Evolutionary conservation across 2,329 filamentous ascomycete genomes (phyloP).

Genomic region (Colletotrichum brevisporum): DNA sequence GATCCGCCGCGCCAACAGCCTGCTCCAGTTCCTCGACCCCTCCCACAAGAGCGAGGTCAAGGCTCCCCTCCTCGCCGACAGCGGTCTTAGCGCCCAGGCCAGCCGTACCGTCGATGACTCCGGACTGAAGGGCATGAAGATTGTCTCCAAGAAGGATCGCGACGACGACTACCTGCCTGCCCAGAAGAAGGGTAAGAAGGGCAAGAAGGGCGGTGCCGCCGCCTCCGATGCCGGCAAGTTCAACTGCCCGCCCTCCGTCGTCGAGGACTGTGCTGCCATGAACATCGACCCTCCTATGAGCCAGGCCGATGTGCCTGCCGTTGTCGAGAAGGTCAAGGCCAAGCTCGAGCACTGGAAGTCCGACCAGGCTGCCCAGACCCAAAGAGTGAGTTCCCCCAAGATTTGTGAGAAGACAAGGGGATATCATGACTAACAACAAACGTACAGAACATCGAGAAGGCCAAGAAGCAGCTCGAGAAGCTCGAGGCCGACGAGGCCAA

Average conservation of each 20-base stretch:
- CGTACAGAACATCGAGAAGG: constrained; percentile 91
- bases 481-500: constrained; percentile 79
- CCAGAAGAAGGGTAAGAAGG: constrained; percentile 90
- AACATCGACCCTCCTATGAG: constrained; percentile 91
- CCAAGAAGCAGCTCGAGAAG: constrained; percentile 93
- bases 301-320: constrained; percentile 82
- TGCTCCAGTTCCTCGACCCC: constrained; percentile 94
- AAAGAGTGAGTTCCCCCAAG: constrained; percentile 76
- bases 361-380: constrained; percentile 90
- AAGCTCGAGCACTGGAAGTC: constrained; percentile 94
- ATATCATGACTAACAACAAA: constrained; percentile 40
- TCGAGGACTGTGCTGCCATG: constrained; percentile 89
- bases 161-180: constrained; percentile 89
- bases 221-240: constrained; percentile 66
- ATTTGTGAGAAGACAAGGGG: too few species aligned
- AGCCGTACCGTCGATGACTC: constrained; percentile 87
- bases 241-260: constrained; percentile 90
- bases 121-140: constrained; percentile 86
- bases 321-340: constrained; percentile 90
- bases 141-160: constrained; percentile 88
- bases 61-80: constrained; percentile 73
- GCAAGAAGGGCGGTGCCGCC: constrained; percentile 76
- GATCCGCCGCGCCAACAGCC: constrained; percentile 87
- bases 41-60: constrained; percentile 74
- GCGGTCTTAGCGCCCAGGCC: constrained; percentile 83